Evolutionary conservation across 257 asterid genomes (phyloP).

Genomic region (Osmanthus fragrans): DNA sequence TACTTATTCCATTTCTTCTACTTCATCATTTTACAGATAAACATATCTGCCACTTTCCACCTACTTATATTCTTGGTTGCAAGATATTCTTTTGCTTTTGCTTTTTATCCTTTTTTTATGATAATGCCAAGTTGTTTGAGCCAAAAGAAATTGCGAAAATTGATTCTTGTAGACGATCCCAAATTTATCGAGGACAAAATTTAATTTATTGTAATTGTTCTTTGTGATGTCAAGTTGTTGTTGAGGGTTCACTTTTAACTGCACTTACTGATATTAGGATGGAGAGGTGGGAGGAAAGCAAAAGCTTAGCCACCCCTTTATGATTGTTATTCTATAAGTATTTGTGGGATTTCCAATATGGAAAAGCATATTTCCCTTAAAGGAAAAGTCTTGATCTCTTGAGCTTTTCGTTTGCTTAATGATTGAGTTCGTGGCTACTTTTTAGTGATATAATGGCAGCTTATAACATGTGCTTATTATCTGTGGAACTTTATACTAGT

Average conservation of each 20-base stretch:
- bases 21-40: constrained; percentile 23
- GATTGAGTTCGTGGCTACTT: constrained; percentile 13
- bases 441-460: constrained; percentile 2
- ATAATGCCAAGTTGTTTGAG: neutral
- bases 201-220: neutral
- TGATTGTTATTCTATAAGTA: constrained; percentile 21
- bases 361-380: constrained; percentile 25
- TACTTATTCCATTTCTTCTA: constrained; percentile 34
- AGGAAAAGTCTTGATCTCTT: constrained; percentile 13
- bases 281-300: constrained; percentile 30
- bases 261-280: constrained; percentile 39
- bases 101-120: constrained; percentile 21
- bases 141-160: neutral
- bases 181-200: neutral
- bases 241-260: constrained; percentile 46
- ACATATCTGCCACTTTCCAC: constrained; percentile 6
- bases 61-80: constrained; percentile 9
- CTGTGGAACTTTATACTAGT: neutral
- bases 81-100: neutral
- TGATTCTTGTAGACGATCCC: neutral
- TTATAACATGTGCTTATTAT: neutral
- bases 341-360: constrained; percentile 24
- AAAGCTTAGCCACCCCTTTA: constrained; percentile 32
- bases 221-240: constrained; percentile 44
- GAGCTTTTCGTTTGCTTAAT: constrained; percentile 22